Base-by-base conservation (phyloP, 306 rosid genomes). In the Dryas octopetala region DNA sequence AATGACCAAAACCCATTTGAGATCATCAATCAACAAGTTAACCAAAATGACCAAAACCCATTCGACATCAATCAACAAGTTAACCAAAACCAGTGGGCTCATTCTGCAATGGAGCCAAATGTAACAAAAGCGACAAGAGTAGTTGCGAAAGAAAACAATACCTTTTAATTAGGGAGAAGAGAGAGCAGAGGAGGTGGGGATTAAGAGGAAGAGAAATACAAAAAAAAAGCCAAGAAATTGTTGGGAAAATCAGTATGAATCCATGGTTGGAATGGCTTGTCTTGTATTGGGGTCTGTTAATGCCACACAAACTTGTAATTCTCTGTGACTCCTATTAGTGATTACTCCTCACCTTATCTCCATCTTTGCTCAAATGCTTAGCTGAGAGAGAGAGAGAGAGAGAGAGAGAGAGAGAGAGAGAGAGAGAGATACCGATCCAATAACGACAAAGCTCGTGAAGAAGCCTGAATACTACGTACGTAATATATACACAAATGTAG, bases 41-140 rank as follows among this genome's bases (percentile, higher is more conserved):
- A 28, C 1, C 26, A 67, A 19, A 71, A 40, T 50, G 73, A 40
- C 74, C 68, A 66, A 76, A 70, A 28, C 75, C 63, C 71, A 78
- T 46, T 85, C 46, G 53, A 82, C 89, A 91, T 84, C 88, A 88
- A 84, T 79, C 75, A 77, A 64, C 28, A 48, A 60, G 66, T 14
- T 10, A 65, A 61, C 43, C 78, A 5, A 73, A 65, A 74, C 65
- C 63, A 63, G 63, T n/a, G 55, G 43, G 6, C 58, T 23, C 68
- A 53, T 13, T 9, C 54, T 43, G 74, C 54, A 62, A 26, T 62
- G 60, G 76, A 66, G 83, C 75, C 83, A 86, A 83, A 75, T 28
- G 76, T 54, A 80, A 57, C 50, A 49, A 8, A 43, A 62, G 45
- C 16, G 6, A 64, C n/a, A 53, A 3, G 9, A 59, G 74, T 70